Percentiles rank a stretch among this genome's conserved stretches.
These are phyloP conservation scores for Corymbia citriodora DNA, from an alignment of 441 rosid genomes.

Conservation along the genomic window DNA sequence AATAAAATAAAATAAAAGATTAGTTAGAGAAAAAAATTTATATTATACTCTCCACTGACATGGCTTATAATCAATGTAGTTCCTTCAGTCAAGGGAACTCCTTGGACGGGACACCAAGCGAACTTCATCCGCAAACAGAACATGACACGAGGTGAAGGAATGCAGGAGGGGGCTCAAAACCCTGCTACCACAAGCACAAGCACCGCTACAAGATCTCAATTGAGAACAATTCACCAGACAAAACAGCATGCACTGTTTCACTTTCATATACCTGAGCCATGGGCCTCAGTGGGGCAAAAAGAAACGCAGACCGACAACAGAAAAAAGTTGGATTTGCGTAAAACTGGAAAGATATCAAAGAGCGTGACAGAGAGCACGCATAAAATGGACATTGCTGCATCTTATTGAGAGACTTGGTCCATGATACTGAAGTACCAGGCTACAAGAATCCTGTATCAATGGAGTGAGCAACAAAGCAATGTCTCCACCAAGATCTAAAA, in stretches of 20 bases:
- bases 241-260: neutral
- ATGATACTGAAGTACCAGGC: neutral
- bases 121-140: neutral
- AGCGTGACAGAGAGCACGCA: neutral
- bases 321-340: neutral
- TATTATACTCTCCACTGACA: no score
- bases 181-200: neutral
- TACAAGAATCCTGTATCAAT: neutral
- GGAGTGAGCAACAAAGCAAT: neutral
- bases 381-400: neutral
- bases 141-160: neutral
- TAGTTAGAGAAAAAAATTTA: no score
- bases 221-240: neutral
- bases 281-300: neutral
- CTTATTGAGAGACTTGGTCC: neutral
- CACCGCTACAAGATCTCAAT: neutral
- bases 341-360: neutral
- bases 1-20: no score
- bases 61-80: no score
- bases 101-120: neutral
- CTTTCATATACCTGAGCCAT: neutral
- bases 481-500: neutral
- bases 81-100: neutral
- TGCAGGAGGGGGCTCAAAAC: neutral
- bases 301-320: neutral